Evolutionary conservation across 129 eudicot genomes (phyloP).

Genomic region (Tagetes patula): DNA sequence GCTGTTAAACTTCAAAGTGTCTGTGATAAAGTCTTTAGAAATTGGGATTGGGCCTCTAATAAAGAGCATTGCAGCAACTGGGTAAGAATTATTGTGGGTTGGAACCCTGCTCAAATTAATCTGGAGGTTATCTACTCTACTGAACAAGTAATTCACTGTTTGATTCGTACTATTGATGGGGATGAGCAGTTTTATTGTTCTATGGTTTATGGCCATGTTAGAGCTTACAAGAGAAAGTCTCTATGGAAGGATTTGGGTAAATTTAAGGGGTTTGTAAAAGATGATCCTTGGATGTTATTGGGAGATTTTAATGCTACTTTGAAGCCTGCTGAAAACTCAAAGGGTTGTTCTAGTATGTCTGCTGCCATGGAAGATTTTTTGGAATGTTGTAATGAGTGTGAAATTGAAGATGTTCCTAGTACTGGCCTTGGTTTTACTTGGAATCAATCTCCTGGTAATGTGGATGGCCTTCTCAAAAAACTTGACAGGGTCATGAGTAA

Average conservation of each 20-base stretch:
- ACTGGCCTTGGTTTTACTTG: too few relatives aligned
- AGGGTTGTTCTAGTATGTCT: background rate
- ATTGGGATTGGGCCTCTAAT: background rate
- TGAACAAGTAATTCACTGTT: background rate
- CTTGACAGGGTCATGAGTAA: too few relatives aligned
- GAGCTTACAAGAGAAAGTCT: background rate
- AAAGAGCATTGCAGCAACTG: background rate
- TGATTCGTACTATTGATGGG: background rate
- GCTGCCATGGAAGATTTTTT: background rate
- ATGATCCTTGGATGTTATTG: background rate
- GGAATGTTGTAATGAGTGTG: background rate
- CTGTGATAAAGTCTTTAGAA: fast-evolving
- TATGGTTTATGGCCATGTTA: background rate
- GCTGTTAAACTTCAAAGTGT: background rate
- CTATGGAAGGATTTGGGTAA: background rate
- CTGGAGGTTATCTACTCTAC: too few relatives aligned
- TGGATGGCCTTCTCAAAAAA: too few relatives aligned
- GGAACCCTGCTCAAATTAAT: background rate
- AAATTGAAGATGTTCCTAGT: too few relatives aligned
- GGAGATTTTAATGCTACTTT: background rate
- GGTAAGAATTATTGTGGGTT: background rate
- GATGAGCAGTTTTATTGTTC: background rate
- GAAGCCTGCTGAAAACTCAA: background rate
- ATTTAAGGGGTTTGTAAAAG: too few relatives aligned
- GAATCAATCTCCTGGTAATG: too few relatives aligned